Evolutionary conservation across 805 yeast species (phyloP), one percentile per base, ranked within the genome.

Genomic region (Pichia membranifaciens): DNA sequence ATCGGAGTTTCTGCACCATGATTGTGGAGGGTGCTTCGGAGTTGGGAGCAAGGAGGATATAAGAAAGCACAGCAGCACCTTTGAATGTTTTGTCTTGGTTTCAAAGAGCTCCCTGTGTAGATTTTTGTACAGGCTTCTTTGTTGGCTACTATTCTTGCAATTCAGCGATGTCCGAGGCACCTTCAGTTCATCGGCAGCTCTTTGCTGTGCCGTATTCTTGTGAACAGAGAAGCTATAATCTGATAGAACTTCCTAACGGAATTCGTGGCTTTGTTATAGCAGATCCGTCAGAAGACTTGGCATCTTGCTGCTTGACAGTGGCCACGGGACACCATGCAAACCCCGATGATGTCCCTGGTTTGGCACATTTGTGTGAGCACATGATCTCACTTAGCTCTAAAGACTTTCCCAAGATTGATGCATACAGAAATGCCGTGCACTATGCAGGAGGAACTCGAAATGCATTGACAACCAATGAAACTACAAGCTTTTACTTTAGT

Each of bases 331-430:
- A 96, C 2, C 82, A 81, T 57, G 72, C 81, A 41, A 97, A 91
- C 54, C 91, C 95, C 0, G 69, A 67, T 5, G 73, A 72, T 4
- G 55, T 84, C 1, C 80, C 80, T 0, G 99, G 99, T 0, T 59
- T 91, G 33, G 98, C 98, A 0, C 99, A 91, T 67, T 74, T 87
- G 49, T 84, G 95, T 56, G 96, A 88, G 58, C 96, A 88, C 61
- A 71, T 84, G 73, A 47, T 81, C 2, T 65, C 78, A 31, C 70
- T 73, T 47, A 85, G 83, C 3, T 76, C 85, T 0, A 78, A 74
- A 54, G 64, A 70, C 43, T 81, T 61, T 51, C 82, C 85, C 0
- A 59, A 65, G 17, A 71, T 77, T 1, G 72, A 70, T 34, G 55
- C 57, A 22, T 78, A 77, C 51, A 73, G 73, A 42, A 72, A 72